Conservation (phyloP, 1,284 basidiomycete species). For the Cerrena zonata region DNA sequence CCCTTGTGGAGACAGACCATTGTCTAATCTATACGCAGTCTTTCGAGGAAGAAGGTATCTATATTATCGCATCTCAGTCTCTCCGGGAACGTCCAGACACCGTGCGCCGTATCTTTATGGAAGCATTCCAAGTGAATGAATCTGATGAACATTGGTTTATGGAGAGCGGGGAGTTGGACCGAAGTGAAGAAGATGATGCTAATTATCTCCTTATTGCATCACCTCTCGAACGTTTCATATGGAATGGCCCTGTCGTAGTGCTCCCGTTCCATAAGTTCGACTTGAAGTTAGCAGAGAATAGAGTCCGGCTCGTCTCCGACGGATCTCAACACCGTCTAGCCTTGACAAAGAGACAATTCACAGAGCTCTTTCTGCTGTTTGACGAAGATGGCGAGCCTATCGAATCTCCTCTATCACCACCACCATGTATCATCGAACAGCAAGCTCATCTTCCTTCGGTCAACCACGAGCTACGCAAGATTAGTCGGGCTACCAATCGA, state of each 20-base stretch:
- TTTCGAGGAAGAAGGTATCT: conserved; percentile 89
- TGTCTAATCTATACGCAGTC: conserved; percentile 90
- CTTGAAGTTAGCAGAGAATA: conserved; percentile 76
- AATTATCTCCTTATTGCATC: conserved; percentile 83
- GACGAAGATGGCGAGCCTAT: conserved; percentile 57
- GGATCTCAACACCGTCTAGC: conserved; percentile 76
- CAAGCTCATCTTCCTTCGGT: conserved; percentile 90
- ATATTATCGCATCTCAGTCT: conserved; percentile 83
- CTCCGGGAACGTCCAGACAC: conserved; percentile 79
- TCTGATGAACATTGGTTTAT: conserved; percentile 50
- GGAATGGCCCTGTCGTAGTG: conserved; percentile 87
- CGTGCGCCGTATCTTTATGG: conserved; percentile 77
- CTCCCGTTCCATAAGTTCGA: conserved; percentile 67
- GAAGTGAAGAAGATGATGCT: conserved; percentile 52
- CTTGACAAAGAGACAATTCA: conserved; percentile 76
- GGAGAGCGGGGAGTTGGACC: conserved; percentile 44
- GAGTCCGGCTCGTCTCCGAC: conserved; percentile 82
- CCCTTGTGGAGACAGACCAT: conserved; percentile 83
- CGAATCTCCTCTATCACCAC: conserved; percentile 38
- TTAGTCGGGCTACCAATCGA: conserved; percentile 81
- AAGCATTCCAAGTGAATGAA: conserved; percentile 78
- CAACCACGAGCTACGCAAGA: conserved; percentile 86
- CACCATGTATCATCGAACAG: conserved; percentile 70
- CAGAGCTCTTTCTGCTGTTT: conserved; percentile 54
- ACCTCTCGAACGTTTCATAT: conserved; percentile 83